These are phyloP conservation scores for Rhododendron ovatum DNA, from an alignment of 148 eudicot genomes.

Conservation along the genomic window DNA sequence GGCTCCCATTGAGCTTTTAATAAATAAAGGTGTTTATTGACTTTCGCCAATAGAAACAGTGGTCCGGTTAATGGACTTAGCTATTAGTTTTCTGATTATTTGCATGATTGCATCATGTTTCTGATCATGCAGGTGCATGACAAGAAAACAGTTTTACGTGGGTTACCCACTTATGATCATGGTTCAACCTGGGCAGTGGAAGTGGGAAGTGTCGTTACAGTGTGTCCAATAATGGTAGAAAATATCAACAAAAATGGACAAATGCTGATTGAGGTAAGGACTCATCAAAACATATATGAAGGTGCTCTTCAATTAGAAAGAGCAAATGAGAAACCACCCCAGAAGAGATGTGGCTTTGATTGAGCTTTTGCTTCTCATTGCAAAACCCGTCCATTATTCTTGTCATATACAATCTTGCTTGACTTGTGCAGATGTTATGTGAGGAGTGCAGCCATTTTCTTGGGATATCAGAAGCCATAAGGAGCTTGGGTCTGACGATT, in stretches of 20 bases:
- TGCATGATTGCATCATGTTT: slow-evolving; percentile 2
- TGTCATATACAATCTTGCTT: not conserved
- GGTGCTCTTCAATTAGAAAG: not conserved
- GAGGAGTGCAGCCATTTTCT: slow-evolving; percentile 65
- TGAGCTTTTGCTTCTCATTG: not conserved
- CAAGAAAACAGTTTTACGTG: slow-evolving; percentile 43
- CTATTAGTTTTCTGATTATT: not conserved
- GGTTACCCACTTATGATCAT: slow-evolving; percentile 49
- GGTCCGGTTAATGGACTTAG: not conserved
- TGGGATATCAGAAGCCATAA: slow-evolving; percentile 65
- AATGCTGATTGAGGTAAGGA: slow-evolving; percentile 66
- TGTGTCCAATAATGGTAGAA: slow-evolving; percentile 73
- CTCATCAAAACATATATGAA: not conserved
- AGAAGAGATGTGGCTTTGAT: not conserved
- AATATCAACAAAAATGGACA: slow-evolving; percentile 68
- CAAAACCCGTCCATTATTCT: not conserved
- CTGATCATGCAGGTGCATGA: slow-evolving; percentile 44
- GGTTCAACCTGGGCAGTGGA: slow-evolving; percentile 98
- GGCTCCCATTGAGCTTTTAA: not conserved
- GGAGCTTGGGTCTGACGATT: slow-evolving; percentile 67
- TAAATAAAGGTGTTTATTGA: not conserved
- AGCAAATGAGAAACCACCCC: not conserved
- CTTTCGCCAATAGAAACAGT: not conserved
- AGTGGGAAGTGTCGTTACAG: slow-evolving; percentile 69
- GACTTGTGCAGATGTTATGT: slow-evolving; percentile 27